Evolutionary conservation across 2,329 filamentous ascomycete species (phyloP).

Genomic region (Stagonosporopsis chrysanthemi): DNA sequence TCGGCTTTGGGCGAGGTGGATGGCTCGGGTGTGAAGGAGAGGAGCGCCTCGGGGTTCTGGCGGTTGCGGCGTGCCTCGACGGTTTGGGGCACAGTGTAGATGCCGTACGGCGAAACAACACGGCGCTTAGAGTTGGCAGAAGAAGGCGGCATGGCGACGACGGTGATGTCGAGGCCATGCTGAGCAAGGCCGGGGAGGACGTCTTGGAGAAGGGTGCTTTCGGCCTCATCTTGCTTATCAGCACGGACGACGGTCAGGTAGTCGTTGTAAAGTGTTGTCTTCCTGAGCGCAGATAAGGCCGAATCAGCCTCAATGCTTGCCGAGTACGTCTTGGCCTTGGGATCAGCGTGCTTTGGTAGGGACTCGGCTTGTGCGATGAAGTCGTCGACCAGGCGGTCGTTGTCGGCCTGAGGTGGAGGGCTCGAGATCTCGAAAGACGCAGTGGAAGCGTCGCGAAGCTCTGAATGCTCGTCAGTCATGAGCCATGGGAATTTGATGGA

Average conservation of each 20-base stretch:
- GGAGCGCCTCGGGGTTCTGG: slow-evolving; percentile 42
- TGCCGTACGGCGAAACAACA: slow-evolving; percentile 43
- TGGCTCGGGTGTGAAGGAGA: slow-evolving; percentile 38
- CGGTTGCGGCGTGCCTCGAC: slow-evolving; percentile 33
- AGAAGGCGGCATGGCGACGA: slow-evolving; percentile 49
- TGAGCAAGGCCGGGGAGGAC: slow-evolving; percentile 23
- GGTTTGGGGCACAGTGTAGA: slow-evolving; percentile 38
- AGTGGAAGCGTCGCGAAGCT: slow-evolving; percentile 7
- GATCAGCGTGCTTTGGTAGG: slow-evolving; percentile 37
- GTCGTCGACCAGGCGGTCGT: slow-evolving; percentile 47
- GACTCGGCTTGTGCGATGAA: slow-evolving; percentile 46
- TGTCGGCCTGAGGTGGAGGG: slow-evolving; percentile 43
- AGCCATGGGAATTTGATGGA: background rate
- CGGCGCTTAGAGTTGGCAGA: slow-evolving; percentile 42
- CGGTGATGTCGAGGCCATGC: slow-evolving; percentile 41
- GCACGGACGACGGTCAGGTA: slow-evolving; percentile 40
- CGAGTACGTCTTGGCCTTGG: slow-evolving; percentile 36
- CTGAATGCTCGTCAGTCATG: slow-evolving; percentile 25
- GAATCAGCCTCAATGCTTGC: slow-evolving; percentile 34
- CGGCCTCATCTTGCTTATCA: slow-evolving; percentile 30
- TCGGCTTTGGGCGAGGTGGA: slow-evolving; percentile 33
- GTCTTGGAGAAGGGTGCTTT: slow-evolving; percentile 24
- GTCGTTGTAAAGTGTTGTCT: slow-evolving; percentile 36
- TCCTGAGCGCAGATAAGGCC: slow-evolving; percentile 28
- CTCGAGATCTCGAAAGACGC: slow-evolving; percentile 43